Evolutionary conservation across 179 eudicot species (phyloP), one percentile per base, ranked within the genome.

Genomic region (Beta corolliflora): DNA sequence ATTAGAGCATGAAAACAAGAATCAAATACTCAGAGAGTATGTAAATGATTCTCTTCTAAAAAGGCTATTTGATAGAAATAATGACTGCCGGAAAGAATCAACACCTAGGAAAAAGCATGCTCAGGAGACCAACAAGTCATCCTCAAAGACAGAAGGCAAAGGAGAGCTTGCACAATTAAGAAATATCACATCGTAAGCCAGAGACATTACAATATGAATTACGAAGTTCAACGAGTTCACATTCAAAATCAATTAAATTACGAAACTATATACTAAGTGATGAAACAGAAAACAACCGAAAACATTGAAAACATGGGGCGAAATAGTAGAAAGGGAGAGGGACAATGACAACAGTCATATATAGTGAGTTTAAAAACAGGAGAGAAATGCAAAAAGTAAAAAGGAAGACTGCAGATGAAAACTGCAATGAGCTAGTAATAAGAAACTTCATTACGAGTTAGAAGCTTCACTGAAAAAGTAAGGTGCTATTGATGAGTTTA

Each of bases 131-230:
- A 78, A 19, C 31, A 77, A 11, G 59, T 53, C 19, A 77, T 31
- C 80, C 50, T 70, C 54, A 45, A 71, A 79, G 48, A 52, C 56
- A 41, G 52, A 10, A 41, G 59, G 58, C 16, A 19, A 70, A 70
- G 69, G 16, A 65, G 19, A 44, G 52, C 67, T 5, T 23, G 58
- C 81, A n/a, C 0, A 19, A 70, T 36, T 48, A 9, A 15, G 5
- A 21, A 70, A 48, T 4, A 4, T 46, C 18, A 3, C 75, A 50
- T 46, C 7, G 7, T 71, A 71, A n/a, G 75, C 55, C 6, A 48
- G 7, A 71, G 12, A 21, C 5, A 10, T 71, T 29, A 46, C 25
- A 71, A 9, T 13, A 45, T 21, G 7, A 4, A 25, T 25, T 25
- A 29, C 31, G 31, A 29, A 29, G 31, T 29, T 29, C 31, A 29